A percentile compares a stretch with the other conserved stretches of the same genome.
Conservation (phyloP, 2,329 filamentous ascomycete species). For the Phyllachora maydis region DNA sequence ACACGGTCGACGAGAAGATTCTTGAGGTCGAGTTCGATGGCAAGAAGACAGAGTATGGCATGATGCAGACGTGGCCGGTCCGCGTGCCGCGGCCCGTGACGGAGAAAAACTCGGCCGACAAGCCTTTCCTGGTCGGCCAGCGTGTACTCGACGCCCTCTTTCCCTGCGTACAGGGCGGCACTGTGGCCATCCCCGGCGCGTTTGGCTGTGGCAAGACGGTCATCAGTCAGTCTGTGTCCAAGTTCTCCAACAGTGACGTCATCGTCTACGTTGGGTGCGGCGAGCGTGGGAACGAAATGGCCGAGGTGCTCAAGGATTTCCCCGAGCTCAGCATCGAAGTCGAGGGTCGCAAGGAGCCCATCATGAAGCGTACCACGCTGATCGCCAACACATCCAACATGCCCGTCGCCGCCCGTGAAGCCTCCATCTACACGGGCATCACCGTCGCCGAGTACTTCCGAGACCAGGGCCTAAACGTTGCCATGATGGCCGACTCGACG, state of each 20-base stretch:
- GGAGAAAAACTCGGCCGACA: constrained; percentile 76
- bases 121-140: constrained; percentile 91
- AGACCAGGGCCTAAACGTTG: constrained; percentile 90
- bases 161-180: constrained; percentile 90
- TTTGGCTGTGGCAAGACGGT: constrained; percentile 99
- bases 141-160: constrained; percentile 92
- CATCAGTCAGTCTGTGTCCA: constrained; percentile 95
- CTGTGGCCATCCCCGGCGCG: constrained; percentile 91
- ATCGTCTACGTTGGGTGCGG: constrained; percentile 87
- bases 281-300: constrained; percentile 98
- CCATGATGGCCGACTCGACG: constrained; percentile 99
- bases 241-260: constrained; percentile 98
- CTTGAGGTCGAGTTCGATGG: constrained; percentile 95
- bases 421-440: constrained; percentile 94
- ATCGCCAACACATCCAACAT: constrained; percentile 99
- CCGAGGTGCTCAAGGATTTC: constrained; percentile 99
- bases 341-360: constrained; percentile 86
- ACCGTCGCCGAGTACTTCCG: constrained; percentile 93
- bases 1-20: constrained; percentile 85
- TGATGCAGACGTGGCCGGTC: constrained; percentile 99
- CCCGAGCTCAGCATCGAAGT: constrained; percentile 92
- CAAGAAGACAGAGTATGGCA: constrained; percentile 79
- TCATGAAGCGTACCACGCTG: constrained; percentile 98
- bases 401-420: constrained; percentile 95
- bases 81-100: constrained; percentile 82